Evolutionary conservation across 495 filamentous ascomycete species (phyloP).

Genomic region (Aspergillus steynii): DNA sequence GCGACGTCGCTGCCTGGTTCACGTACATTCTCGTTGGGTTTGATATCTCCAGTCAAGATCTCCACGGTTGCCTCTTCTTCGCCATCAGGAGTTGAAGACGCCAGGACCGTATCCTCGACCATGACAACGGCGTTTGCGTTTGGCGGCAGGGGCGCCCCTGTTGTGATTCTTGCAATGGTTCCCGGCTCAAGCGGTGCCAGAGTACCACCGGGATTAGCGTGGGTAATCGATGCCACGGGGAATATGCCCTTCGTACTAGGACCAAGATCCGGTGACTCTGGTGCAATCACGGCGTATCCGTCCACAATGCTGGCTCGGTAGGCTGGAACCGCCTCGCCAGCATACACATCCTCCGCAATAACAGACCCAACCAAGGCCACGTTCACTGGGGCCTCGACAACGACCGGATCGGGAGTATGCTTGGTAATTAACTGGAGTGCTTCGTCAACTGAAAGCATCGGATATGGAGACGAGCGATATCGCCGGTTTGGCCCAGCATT

Average conservation of each 20-base stretch:
- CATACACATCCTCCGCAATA: constrained; percentile 78
- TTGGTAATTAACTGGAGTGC: constrained; percentile 71
- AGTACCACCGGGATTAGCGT: constrained; percentile 69
- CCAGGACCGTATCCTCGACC: constrained; percentile 90
- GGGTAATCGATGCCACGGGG: constrained; percentile 83
- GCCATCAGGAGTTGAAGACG: constrained; percentile 70
- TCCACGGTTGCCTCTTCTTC: constrained; percentile 85
- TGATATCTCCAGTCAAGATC: constrained; percentile 74
- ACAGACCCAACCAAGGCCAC: constrained; percentile 68
- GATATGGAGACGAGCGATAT: constrained; percentile 84
- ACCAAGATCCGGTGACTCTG: constrained; percentile 46
- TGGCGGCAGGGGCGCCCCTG: constrained; percentile 85
- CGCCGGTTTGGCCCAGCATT: constrained; percentile 72
- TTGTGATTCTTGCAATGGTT: constrained; percentile 86
- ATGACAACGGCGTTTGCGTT: constrained; percentile 92
- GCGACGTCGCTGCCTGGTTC: constrained; percentile 88
- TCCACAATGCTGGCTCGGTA: constrained; percentile 97
- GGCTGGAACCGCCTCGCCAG: constrained; percentile 81
- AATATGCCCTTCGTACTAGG: constrained; percentile 71
- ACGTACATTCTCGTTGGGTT: constrained; percentile 81
- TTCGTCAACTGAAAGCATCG: constrained; percentile 83
- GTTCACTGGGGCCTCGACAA: constrained; percentile 59
- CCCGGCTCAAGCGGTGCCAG: constrained; percentile 63
- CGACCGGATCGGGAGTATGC: constrained; percentile 61
- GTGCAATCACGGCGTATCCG: constrained; percentile 77